Percentiles rank a stretch among this genome's conserved stretches.
Evolutionary conservation across 805 yeast species (phyloP).

Genomic region (Candida nemodendra): DNA sequence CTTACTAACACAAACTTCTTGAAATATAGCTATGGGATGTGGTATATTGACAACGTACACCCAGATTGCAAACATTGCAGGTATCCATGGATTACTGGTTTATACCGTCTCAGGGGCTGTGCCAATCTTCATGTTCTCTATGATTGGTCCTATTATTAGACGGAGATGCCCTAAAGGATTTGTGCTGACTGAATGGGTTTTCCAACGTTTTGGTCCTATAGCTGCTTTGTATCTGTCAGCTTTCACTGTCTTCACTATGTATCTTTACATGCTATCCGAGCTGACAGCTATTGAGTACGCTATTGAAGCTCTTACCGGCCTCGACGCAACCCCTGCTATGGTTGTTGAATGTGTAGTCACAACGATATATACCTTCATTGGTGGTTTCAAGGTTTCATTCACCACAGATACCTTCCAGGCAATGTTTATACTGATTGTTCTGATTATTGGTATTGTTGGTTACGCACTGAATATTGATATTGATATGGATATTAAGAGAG

Average conservation of each 20-base stretch:
- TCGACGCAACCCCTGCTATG: slow-evolving; percentile 75
- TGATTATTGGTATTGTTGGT: slow-evolving; percentile 73
- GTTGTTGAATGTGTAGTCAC: slow-evolving; percentile 86
- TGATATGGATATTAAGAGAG: slow-evolving; percentile 53
- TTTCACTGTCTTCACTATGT: slow-evolving; percentile 82
- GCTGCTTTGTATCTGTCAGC: slow-evolving; percentile 74
- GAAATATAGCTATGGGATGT: slow-evolving; percentile 80
- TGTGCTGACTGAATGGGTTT: slow-evolving; percentile 93
- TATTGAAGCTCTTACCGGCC: slow-evolving; percentile 71
- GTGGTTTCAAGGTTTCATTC: slow-evolving; percentile 88
- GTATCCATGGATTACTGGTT: slow-evolving; percentile 82
- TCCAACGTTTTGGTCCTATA: slow-evolving; percentile 70
- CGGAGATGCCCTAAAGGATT: slow-evolving; percentile 84
- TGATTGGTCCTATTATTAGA: slow-evolving; percentile 78
- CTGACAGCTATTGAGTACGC: slow-evolving; percentile 78
- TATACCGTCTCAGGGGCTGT: slow-evolving; percentile 77
- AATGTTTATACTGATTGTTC: slow-evolving; percentile 59
- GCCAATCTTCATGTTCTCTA: slow-evolving; percentile 82
- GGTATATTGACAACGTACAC: slow-evolving; percentile 86
- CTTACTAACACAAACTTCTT: slow-evolving; percentile 16
- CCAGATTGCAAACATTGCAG: slow-evolving; percentile 80
- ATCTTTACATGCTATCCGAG: slow-evolving; percentile 84
- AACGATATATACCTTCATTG: slow-evolving; percentile 79
- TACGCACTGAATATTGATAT: slow-evolving; percentile 73
- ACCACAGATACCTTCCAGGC: slow-evolving; percentile 87